Evolutionary conservation across 306 rosid species (phyloP), one percentile per base, ranked within the genome.

Genomic region (Gynostemma pentaphyllum): DNA sequence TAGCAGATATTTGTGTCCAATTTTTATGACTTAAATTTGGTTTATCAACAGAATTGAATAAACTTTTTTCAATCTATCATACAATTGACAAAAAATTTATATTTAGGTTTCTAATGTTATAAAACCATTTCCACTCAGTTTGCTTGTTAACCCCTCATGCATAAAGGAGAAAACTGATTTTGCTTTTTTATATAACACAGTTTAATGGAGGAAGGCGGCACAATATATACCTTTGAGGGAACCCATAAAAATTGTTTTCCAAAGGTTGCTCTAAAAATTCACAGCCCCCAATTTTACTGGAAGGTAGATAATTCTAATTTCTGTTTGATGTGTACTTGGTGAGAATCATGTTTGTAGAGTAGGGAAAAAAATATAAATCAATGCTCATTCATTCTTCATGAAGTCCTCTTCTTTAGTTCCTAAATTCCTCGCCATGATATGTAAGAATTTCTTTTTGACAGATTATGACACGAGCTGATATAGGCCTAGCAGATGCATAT

Each of bases 401-500:
- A 12, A 42, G 46, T 12, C 18, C 46, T 42, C 46, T 42, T 14
- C 18, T 32, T 32, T 32, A 2, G 3, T 32, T 32, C 37, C 37
- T 2, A 32, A 32, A 42, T 12, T 42, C 1, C 16, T 32, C 45
- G 18, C 26, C 26, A 16, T 16, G 2, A n/a, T n/a, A n/a, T 14
- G 24, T 1, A 18, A 9, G 44, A 2, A 37, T 19, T 11, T 36
- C 0, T 71, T 60, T 48, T 65, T 75, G 32, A 55, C 86, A 89
- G 97, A 78, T 87, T 39, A 85, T 84, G 87, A 81, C 92, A 23
- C 89, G 65, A 61, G 96, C 97, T 29, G 97, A 91, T 74, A 74
- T 91, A 78, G 97, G 96, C 77, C 81, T 91, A 23, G 97, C 96
- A 29, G 91, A 87, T 75, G 91, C 97, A 57, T 91, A 83, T 70